Percentiles rank a stretch among this genome's conserved stretches.
phyloP scores from a whole-genome alignment of 306 rosid genomes.

The Ormosia semicastrata region DNA sequence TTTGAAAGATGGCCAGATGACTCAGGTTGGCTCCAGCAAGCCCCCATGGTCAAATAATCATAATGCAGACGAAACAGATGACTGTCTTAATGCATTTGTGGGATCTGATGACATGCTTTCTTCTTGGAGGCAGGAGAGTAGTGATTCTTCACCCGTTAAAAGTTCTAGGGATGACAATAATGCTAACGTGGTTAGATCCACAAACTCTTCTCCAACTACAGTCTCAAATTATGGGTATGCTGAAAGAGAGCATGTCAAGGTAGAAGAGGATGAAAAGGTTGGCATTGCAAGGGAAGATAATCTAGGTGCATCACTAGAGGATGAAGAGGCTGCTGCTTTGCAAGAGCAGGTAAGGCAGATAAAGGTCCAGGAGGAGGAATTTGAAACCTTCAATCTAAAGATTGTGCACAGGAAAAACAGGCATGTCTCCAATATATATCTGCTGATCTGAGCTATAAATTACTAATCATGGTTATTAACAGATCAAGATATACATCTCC shows the following conservation, averaged over 20 bases:
- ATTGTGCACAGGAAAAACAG: slow-evolving; percentile 99
- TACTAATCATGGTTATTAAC: background rate
- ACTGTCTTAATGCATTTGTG: slow-evolving; percentile 49
- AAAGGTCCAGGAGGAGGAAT: slow-evolving; percentile 94
- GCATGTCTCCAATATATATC: slow-evolving; percentile 39
- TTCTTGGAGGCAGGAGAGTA: slow-evolving; percentile 71
- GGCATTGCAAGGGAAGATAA: slow-evolving; percentile 73
- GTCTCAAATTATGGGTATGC: slow-evolving; percentile 79
- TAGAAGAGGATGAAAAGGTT: slow-evolving; percentile 71
- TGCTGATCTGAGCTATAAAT: slow-evolving; percentile 2
- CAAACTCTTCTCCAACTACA: slow-evolving; percentile 72
- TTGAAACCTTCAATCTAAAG: slow-evolving; percentile 95
- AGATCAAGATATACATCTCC: background rate
- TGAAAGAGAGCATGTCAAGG: slow-evolving; percentile 65
- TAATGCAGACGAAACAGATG: slow-evolving; percentile 60
- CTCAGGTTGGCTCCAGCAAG: slow-evolving; percentile 63
- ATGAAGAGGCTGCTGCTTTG: slow-evolving; percentile 96
- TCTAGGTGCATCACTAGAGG: slow-evolving; percentile 72
- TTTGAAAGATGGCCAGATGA: slow-evolving; percentile 57
- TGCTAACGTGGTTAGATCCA: slow-evolving; percentile 56
- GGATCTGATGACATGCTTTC: slow-evolving; percentile 63
- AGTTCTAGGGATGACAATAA: slow-evolving; percentile 72
- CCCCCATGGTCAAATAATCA: slow-evolving; percentile 60
- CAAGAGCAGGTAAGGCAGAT: slow-evolving; percentile 99
- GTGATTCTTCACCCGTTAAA: slow-evolving; percentile 76